Evolutionary conservation across 2,329 filamentous ascomycete species (phyloP).

Genomic region (Tolypocladium paradoxum): DNA sequence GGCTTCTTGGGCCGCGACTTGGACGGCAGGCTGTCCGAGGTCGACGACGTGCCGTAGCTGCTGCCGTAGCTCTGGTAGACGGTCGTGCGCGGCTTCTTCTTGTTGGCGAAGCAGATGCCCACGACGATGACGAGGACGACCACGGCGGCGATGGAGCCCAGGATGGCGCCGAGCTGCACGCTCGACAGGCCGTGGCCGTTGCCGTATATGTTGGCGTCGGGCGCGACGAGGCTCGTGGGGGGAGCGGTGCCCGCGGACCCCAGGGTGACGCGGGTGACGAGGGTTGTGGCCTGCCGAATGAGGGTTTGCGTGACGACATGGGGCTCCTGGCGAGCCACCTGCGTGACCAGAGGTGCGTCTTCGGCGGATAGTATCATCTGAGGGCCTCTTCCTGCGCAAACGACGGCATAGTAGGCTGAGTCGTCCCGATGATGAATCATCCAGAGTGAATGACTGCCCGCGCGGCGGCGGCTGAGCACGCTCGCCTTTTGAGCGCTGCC

Average conservation of each 20-base stretch:
- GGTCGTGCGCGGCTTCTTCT: neutral
- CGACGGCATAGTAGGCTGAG: neutral
- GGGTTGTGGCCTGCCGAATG: neutral
- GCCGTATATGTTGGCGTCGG: conserved; percentile 1
- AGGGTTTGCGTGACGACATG: conserved; percentile 1
- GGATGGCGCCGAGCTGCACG: conserved; percentile 29
- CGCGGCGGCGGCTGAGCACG: neutral
- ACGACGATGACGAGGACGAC: conserved; percentile 22
- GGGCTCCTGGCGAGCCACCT: neutral
- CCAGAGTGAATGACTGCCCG: neutral
- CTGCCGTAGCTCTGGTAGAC: neutral
- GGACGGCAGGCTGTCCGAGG: neutral
- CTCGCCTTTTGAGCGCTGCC: neutral
- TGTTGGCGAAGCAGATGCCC: conserved; percentile 16
- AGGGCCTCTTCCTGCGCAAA: neutral
- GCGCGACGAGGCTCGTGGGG: neutral
- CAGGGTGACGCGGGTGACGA: neutral
- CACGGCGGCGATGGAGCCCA: conserved; percentile 27
- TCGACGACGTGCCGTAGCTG: neutral
- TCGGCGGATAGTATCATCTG: neutral
- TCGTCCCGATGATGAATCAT: neutral
- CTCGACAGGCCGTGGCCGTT: conserved; percentile 15
- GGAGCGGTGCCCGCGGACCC: neutral
- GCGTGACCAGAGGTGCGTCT: neutral
- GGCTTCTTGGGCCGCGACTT: neutral